Conservation (phyloP, 2,329 filamentous ascomycete genomes). For the Paraconiothyrium brasiliense region DNA sequence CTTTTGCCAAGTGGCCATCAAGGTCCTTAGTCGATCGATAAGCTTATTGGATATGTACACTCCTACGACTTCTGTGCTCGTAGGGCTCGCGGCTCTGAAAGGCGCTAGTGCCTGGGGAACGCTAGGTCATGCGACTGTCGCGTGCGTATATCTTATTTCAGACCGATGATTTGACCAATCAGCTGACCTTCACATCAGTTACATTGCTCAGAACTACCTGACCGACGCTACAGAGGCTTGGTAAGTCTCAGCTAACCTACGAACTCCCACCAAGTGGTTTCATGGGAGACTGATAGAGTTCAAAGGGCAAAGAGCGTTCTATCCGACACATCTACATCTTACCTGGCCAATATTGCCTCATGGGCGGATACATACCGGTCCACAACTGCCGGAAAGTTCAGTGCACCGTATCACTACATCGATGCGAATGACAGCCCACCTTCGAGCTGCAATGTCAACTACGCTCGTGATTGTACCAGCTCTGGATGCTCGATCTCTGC, state of each 20-base stretch:
- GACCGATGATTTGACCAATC: background rate
- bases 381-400: background rate
- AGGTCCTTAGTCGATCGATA: background rate
- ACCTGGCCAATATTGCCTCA: conserved; percentile 2
- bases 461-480: background rate
- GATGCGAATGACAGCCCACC: conserved; percentile 4
- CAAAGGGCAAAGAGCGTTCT: conserved; percentile 2
- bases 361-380: conserved; percentile 5
- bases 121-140: conserved; percentile 1
- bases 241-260: background rate
- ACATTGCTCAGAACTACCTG: conserved; percentile 9
- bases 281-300: background rate
- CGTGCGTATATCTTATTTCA: background rate
- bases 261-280: background rate
- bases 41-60: conserved; percentile 2
- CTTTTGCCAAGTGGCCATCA: conserved; percentile 8
- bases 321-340: background rate
- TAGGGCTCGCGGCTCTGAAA: conserved; percentile 1
- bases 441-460: conserved; percentile 4
- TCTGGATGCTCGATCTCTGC: conserved; percentile 4
- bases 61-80: background rate
- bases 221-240: background rate
- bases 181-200: background rate
- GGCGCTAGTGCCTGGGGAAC: conserved; percentile 5
- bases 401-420: background rate